A percentile compares a stretch with the other conserved stretches of the same genome.
These are phyloP conservation scores for Suillus occidentalis DNA, from an alignment of 768 basidiomycete genomes.

Conservation along the genomic window DNA sequence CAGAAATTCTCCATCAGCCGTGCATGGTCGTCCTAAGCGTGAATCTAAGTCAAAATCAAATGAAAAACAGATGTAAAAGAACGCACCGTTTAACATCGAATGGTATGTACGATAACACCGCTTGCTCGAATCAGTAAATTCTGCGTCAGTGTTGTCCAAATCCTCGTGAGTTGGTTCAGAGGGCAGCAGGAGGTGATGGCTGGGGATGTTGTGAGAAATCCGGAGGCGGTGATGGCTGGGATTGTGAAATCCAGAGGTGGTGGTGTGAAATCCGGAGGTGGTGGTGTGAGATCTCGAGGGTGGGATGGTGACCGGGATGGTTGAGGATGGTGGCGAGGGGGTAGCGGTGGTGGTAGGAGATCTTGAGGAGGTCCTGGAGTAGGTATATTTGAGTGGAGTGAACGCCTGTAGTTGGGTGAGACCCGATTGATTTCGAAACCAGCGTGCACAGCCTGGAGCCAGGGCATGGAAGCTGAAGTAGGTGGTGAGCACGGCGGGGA, in stretches of 20 bases:
- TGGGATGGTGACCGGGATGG: not conserved
- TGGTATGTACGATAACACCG: not conserved
- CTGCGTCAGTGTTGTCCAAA: not conserved
- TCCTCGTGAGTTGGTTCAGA: too few species aligned
- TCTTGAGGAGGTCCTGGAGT: not conserved
- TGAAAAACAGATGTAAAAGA: too few species aligned
- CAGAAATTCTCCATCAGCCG: constrained; percentile 5
- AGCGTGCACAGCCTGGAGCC: not conserved
- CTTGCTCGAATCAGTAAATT: not conserved
- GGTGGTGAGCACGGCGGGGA: not conserved
- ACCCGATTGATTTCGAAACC: not conserved
- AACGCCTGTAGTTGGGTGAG: not conserved
- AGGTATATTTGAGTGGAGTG: not conserved
- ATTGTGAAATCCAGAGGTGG: too few species aligned
- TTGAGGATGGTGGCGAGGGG: too few species aligned
- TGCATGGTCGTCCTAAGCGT: constrained; percentile 6
- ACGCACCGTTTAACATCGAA: not conserved
- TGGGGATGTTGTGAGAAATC: too few species aligned
- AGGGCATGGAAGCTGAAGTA: not conserved
- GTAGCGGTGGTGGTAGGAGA: too few species aligned
- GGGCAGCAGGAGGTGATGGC: not conserved
- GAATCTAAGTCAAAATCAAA: not conserved
- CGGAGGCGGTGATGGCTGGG: not conserved
- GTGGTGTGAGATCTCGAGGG: not conserved
- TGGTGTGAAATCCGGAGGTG: not conserved